Evolutionary conservation across 768 basidiomycete species (phyloP).

Genomic region (Tephrocybe sp.): DNA sequence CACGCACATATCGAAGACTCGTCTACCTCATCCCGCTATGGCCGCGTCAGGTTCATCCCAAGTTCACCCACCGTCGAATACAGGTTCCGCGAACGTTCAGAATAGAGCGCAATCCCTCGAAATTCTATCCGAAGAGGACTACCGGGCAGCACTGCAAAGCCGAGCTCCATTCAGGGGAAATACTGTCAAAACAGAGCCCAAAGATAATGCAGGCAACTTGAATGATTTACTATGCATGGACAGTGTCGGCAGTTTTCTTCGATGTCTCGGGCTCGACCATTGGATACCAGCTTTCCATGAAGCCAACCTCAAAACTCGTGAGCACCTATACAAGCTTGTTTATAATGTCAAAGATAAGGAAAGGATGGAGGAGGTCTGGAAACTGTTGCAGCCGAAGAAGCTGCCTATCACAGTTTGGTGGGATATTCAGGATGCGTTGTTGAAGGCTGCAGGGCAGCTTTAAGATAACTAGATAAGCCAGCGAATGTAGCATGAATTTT

Average conservation of each 20-base stretch:
- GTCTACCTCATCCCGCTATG: too few species aligned
- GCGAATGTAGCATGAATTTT: background rate
- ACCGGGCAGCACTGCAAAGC: background rate
- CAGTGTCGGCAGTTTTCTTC: background rate
- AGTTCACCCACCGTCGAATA: too few species aligned
- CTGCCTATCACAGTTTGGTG: conserved; percentile 11
- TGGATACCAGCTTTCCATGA: background rate
- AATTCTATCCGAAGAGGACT: background rate
- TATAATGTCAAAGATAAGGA: conserved; percentile 1
- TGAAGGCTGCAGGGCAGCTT: background rate
- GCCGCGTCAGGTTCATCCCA: too few species aligned
- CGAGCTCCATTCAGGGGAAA: background rate
- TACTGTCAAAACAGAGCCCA: background rate
- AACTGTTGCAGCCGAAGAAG: conserved; percentile 4
- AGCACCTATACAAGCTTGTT: background rate
- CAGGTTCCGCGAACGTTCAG: too few species aligned
- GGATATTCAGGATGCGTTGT: background rate
- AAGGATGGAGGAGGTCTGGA: conserved; percentile 8
- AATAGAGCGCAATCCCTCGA: too few species aligned
- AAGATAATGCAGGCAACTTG: too few species aligned
- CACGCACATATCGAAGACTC: too few species aligned
- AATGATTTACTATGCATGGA: background rate
- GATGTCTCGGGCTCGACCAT: conserved; percentile 1
- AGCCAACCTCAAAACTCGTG: background rate
- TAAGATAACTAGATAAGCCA: background rate